Conservation (phyloP, 768 basidiomycete genomes). For the Ephemerocybe angulata region DNA sequence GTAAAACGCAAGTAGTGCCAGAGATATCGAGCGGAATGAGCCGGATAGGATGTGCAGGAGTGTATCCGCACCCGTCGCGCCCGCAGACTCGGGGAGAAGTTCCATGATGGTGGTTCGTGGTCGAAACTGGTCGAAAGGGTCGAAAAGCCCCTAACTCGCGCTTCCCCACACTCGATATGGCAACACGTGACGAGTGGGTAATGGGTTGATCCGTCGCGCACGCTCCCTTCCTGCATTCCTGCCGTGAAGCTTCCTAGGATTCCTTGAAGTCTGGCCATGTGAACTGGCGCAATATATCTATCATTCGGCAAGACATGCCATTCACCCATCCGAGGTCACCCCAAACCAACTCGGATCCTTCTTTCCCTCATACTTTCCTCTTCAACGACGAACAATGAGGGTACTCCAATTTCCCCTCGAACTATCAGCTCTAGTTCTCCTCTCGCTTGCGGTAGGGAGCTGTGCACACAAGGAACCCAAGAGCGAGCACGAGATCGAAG, state of each 20-base stretch:
- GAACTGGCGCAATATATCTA: too few species aligned
- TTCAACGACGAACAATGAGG: neutral
- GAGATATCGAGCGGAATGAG: conserved; percentile 49
- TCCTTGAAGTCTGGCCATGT: neutral
- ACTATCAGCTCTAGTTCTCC: neutral
- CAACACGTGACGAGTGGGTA: too few species aligned
- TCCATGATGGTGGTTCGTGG: neutral
- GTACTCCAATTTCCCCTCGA: conserved; percentile 2
- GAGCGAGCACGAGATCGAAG: conserved; percentile 42
- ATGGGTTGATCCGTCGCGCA: neutral
- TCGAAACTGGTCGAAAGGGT: neutral
- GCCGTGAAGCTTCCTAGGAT: neutral
- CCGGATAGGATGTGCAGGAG: conserved; percentile 40
- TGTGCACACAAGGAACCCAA: conserved; percentile 42
- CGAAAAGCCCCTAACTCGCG: neutral
- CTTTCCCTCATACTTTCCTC: neutral
- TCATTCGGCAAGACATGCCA: too few species aligned
- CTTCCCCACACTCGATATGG: too few species aligned
- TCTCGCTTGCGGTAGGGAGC: neutral
- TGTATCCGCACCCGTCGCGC: conserved; percentile 10
- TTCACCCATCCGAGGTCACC: too few species aligned
- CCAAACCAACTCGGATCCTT: too few species aligned
- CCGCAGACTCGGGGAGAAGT: neutral
- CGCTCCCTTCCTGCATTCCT: neutral
- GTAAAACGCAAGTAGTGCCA: conserved; percentile 48